phyloP scores from a whole-genome alignment of 306 rosid genomes.

The Quercus aquifolioides region DNA sequence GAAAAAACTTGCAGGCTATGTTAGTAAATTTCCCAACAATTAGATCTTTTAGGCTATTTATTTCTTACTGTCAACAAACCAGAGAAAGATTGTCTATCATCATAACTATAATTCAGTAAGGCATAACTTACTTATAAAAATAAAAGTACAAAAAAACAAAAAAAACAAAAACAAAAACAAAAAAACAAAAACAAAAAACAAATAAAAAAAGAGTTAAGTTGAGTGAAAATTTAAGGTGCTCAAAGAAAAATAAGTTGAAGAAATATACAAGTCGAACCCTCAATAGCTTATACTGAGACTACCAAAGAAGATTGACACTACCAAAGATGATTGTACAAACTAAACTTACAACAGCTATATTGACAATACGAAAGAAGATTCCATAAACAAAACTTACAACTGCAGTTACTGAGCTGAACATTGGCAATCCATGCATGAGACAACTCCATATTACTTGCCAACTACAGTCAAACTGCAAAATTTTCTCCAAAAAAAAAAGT shows the following conservation, averaged over 20 bases:
- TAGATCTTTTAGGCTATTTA: no score
- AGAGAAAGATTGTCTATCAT: neutral
- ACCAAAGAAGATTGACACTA: neutral
- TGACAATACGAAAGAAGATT: neutral
- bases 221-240: no score
- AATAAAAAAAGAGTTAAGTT: no score
- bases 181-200: no score
- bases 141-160: no score
- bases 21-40: neutral
- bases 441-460: slow-evolving; percentile 81
- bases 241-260: no score
- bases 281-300: neutral
- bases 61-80: no score
- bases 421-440: slow-evolving; percentile 74
- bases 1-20: neutral
- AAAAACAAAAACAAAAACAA: no score
- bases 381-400: slow-evolving; percentile 58
- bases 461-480: slow-evolving; percentile 60
- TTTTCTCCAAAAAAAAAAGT: slow-evolving; percentile 19
- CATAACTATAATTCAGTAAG: neutral
- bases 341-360: no score
- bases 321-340: neutral
- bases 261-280: neutral
- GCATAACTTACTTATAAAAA: neutral
- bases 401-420: slow-evolving; percentile 61